phyloP scores from a whole-genome alignment of 2,329 filamentous ascomycete genomes.

The Acephala macrosclerotiorum region DNA sequence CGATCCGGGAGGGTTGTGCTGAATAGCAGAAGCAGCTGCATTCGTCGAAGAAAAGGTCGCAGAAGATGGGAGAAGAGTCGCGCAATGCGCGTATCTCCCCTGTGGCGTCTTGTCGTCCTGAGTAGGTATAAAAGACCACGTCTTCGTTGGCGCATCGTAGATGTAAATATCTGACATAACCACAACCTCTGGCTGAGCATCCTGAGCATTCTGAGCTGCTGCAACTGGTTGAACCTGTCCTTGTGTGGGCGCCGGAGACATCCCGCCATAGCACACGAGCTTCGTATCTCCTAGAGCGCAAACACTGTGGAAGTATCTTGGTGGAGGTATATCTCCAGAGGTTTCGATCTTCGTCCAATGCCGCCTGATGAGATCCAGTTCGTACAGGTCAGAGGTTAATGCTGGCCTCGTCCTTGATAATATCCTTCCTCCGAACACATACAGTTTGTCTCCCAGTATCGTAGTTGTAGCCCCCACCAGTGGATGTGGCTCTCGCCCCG shows the following conservation, averaged over 20 bases:
- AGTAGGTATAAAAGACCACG: conserved; percentile 85
- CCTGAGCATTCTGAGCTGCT: conserved; percentile 54
- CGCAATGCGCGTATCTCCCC: conserved; percentile 95
- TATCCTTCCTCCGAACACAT: conserved; percentile 92
- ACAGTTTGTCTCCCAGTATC: conserved; percentile 92
- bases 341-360: conserved; percentile 94
- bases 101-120: conserved; percentile 76
- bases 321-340: conserved; percentile 83
- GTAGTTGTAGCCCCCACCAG: conserved; percentile 96
- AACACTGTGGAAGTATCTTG: conserved; percentile 96
- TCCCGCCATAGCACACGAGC: conserved; percentile 96
- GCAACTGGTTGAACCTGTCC: conserved; percentile 53
- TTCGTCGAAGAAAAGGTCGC: conserved; percentile 85
- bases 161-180: conserved; percentile 99
- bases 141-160: conserved; percentile 82
- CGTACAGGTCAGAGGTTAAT: conserved; percentile 91
- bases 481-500: conserved; percentile 88
- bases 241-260: conserved; percentile 75
- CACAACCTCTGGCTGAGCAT: conserved; percentile 83
- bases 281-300: conserved; percentile 94
- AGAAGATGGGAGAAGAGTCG: conserved; percentile 87
- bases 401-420: conserved; percentile 82
- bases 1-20: conserved; percentile 85
- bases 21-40: conserved; percentile 84
- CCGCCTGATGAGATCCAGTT: conserved; percentile 86